Conservation (phyloP, 169 alveolate genomes). For the Plasmodium falciparum region DNA sequence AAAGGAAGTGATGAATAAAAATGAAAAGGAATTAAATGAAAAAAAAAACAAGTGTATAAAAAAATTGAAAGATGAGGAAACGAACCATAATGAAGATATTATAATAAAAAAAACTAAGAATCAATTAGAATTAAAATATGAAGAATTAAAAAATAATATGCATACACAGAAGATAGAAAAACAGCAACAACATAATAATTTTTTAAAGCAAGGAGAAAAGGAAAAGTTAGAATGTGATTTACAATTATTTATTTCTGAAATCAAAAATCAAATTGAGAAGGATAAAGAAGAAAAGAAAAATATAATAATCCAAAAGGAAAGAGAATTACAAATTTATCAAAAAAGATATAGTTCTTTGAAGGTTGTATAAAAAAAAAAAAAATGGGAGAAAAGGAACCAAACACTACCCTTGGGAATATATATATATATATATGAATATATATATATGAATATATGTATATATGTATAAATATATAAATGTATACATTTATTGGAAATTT, state of each 20-base stretch:
- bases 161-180: constrained; percentile 27
- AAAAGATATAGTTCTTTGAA: constrained; percentile 43
- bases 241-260: constrained; percentile 44
- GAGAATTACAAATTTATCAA: constrained; percentile 33
- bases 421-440: background rate
- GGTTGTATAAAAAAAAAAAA: background rate
- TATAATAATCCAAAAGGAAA: constrained; percentile 9
- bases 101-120: constrained; percentile 24
- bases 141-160: constrained; percentile 23
- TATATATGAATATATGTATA: background rate
- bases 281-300: constrained; percentile 44
- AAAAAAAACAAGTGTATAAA: background rate
- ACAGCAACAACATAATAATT: constrained; percentile 59
- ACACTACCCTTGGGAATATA: background rate
- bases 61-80: constrained; percentile 2
- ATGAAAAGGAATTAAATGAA: constrained; percentile 9
- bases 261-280: constrained; percentile 28
- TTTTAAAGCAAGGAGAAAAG: constrained; percentile 66
- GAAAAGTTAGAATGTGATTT: constrained; percentile 57
- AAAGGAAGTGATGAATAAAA: background rate
- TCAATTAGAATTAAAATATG: constrained; percentile 20
- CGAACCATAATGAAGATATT: too few relatives aligned
- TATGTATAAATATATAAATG: background rate
- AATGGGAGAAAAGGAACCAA: too few relatives aligned
- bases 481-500: background rate